Evolutionary conservation across 2,329 filamentous ascomycete species (phyloP), one percentile per base, ranked within the genome.

Genomic region (Daldinia sp.): DNA sequence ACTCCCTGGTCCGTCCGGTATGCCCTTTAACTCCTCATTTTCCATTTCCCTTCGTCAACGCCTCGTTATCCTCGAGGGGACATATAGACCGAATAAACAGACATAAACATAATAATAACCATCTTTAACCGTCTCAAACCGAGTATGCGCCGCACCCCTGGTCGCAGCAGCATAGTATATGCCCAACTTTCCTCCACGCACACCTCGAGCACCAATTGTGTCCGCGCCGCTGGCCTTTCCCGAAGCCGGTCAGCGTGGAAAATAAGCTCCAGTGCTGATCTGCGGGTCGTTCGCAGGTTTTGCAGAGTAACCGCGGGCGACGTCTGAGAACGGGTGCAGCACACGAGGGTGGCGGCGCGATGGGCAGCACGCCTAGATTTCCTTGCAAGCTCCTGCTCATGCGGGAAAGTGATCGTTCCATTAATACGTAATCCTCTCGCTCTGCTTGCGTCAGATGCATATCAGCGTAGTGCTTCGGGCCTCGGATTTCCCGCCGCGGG

Each of bases 121-220:
- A 35, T 6, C 17, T 7, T 19, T 9, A 34, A 19, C 13, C 3
- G n/a, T n/a, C n/a, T n/a, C n/a, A n/a, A n/a, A n/a, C 15, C 9
- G 39, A 23, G 3, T 45, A 45, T 13, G 13, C 5, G 17, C n/a
- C n/a, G 34, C 11, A 17, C 34, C 34, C 34, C 8, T 4, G 34
- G 34, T 61, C 55, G 34, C 65, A 68, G 41, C 67, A 71, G 34
- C 70, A 73, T 54, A 66, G 69, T 3, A 54, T 15, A 15, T 49
- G 57, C 6, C 60, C 43, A 15, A 72, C 29, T 65, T 70, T 71
- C 35, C 71, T 50, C 52, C 64, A 70, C 15, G 68, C 69, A 34
- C 72, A 73, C 7, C 70, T 58, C n/a, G 64, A 47, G 29, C 72
- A 73, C 70, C 70, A 73, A 10, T 71, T 67, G 0, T 54, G 30